A percentile compares a stretch with the other conserved stretches of the same genome.
Evolutionary conservation across 2,329 filamentous ascomycete genomes (phyloP).

Genomic region (Hypoxylon sp.): DNA sequence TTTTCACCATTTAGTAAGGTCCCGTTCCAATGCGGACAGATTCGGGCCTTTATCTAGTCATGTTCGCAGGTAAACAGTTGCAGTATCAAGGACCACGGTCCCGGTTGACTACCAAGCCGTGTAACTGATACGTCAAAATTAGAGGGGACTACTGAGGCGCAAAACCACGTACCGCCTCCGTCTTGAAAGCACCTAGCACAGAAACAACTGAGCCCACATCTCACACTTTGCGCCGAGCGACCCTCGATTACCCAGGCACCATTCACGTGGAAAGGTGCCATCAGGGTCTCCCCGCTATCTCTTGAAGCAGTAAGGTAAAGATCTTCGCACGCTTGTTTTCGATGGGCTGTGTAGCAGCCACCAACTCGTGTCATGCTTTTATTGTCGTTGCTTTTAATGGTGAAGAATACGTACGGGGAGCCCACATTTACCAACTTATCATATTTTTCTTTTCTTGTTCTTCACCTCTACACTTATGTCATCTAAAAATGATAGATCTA

Average conservation of each 20-base stretch:
- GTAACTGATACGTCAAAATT: conserved; percentile 20
- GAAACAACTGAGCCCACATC: conserved; percentile 30
- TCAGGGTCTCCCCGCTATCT: conserved; percentile 40
- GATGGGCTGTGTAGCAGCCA: conserved; percentile 27
- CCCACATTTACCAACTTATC: conserved; percentile 13
- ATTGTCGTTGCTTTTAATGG: conserved; percentile 14
- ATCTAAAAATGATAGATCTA: conserved; percentile 24
- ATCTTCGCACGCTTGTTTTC: conserved; percentile 31
- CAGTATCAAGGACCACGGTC: conserved; percentile 35
- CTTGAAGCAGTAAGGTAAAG: conserved; percentile 19
- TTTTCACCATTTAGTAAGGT: conserved; percentile 20
- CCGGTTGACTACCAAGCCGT: conserved; percentile 22
- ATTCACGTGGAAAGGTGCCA: conserved; percentile 43
- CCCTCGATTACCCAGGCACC: conserved; percentile 30
- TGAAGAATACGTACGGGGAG: conserved; percentile 14
- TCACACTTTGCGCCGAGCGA: conserved; percentile 28
- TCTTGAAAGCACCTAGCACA: conserved; percentile 8
- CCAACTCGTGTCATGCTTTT: conserved; percentile 16
- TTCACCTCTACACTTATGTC: conserved; percentile 15
- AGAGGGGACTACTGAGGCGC: conserved; percentile 13
- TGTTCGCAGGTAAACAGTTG: conserved; percentile 29
- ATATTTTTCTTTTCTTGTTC: conserved; percentile 1
- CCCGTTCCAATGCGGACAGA: conserved; percentile 23
- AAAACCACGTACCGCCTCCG: conserved; percentile 25
- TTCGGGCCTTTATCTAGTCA: conserved; percentile 33